Evolutionary conservation across 805 yeast genomes (phyloP).

Genomic region (Clavispora carvajalis): DNA sequence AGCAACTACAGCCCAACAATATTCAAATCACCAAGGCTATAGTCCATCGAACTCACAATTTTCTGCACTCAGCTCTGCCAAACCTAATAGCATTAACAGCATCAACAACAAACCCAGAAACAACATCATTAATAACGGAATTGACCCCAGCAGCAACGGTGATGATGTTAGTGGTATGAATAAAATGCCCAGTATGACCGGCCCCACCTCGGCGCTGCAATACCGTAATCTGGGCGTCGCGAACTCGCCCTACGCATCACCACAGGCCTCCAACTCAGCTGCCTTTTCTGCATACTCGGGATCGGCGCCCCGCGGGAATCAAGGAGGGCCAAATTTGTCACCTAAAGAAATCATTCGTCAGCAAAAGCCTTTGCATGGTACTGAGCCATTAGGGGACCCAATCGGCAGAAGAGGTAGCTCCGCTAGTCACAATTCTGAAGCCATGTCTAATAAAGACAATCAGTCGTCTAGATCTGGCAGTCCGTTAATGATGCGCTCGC

Average conservation of each 20-base stretch:
- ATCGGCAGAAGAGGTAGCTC: slow-evolving; percentile 1
- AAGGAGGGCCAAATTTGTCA: slow-evolving; percentile 26
- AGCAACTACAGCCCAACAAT: not conserved
- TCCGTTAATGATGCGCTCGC: slow-evolving; percentile 17
- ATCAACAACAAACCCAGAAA: not conserved
- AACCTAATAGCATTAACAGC: not conserved
- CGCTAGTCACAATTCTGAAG: not conserved
- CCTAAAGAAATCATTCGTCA: slow-evolving; percentile 25
- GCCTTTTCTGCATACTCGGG: slow-evolving; percentile 6
- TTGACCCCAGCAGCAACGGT: not conserved
- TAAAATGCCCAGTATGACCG: slow-evolving; percentile 2
- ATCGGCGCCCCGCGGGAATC: slow-evolving; percentile 15
- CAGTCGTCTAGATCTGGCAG: slow-evolving; percentile 13
- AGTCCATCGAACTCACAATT: not conserved
- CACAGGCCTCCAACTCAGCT: slow-evolving; percentile 15
- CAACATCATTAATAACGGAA: not conserved
- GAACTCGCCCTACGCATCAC: slow-evolving; percentile 16
- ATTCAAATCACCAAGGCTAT: not conserved
- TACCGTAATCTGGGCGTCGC: slow-evolving; percentile 1
- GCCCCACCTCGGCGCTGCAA: slow-evolving; percentile 7
- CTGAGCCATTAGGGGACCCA: not conserved
- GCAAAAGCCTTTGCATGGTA: slow-evolving; percentile 9
- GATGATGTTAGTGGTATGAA: not conserved
- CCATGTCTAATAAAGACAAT: not conserved
- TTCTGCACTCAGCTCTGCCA: not conserved